Evolutionary conservation across 192 early-diverging fungal genomes (phyloP), one percentile per base, ranked within the genome.

Genomic region (Lobosporangium transversale): DNA sequence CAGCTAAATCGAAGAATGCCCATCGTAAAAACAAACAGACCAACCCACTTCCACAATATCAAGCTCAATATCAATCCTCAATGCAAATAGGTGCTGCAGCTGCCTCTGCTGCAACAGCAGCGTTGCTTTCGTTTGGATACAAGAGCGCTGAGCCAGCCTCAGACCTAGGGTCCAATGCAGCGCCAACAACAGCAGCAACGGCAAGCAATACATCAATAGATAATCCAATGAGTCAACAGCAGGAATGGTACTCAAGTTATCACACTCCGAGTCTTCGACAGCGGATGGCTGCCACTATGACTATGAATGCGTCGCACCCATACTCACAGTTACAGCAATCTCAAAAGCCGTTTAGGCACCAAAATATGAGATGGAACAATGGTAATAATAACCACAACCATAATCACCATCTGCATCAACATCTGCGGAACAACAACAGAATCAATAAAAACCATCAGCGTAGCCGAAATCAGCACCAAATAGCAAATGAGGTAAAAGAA

Each of bases 41-140:
- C 17, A 71, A 62, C 12, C 58, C 56, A 1, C 42, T 66, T 30
- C 33, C 50, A 7, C 71, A 75, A n/a, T 60, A 60, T 18, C 71
- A 75, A 15, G 71, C 63, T 14, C 71, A 75, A 30, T 75, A 75
- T 26, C 71, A 75, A 51, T 59, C 63, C 9, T 48, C 62, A 4
- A 66, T 50, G 58, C 71, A 75, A 29, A 37, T 66, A 23, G 71
- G 71, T 7, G 71, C 71, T 21, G 71, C 71, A 0, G 71, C 71
- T 23, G 71, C 71, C 9, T 75, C 71, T 36, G 71, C 71, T 18
- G 71, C 58, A 12, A 49, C 71, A 6, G 63, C 58, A 18, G 63
- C 71, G 2, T 42, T 75, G 10, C 27, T 64, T 47, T 37, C 33
- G 29, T 58, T 58, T 40, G 62, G 62, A 20, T 60, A 56, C 26